A percentile compares a stretch with the other conserved stretches of the same genome.
Evolutionary conservation across 208 protist species (phyloP).

Genomic region (Trypanosomatidae sp.): DNA sequence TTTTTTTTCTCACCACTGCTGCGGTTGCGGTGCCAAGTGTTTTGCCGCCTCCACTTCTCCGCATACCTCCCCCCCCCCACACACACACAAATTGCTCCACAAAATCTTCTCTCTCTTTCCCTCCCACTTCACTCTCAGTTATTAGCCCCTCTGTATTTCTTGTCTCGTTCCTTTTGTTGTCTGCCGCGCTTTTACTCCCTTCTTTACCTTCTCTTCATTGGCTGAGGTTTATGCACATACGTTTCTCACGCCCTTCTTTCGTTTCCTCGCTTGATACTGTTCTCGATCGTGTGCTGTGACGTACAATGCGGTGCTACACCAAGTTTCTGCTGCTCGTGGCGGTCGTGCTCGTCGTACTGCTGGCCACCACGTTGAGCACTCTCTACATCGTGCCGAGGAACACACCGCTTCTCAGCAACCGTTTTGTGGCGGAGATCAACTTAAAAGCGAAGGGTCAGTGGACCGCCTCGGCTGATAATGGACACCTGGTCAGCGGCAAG

Average conservation of each 20-base stretch:
- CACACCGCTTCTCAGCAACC: conserved; percentile 21
- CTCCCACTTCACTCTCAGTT: background rate
- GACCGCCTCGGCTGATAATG: conserved; percentile 50
- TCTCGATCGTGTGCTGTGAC: background rate
- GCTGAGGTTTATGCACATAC: background rate
- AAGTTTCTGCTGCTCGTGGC: conserved; percentile 22
- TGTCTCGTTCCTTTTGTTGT: background rate
- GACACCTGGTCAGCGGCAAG: conserved; percentile 31
- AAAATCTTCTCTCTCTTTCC: background rate
- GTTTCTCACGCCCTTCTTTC: background rate
- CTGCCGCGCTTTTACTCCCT: background rate
- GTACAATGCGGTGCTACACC: conserved; percentile 15
- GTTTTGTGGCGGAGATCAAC: conserved; percentile 41
- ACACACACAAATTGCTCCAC: background rate
- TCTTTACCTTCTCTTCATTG: too few species aligned
- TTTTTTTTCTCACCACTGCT: background rate
- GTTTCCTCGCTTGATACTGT: conserved; percentile 10
- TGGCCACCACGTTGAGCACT: conserved; percentile 23
- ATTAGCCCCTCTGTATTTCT: background rate
- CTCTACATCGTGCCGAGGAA: conserved; percentile 20
- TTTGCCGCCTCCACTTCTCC: background rate
- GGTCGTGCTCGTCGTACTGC: conserved; percentile 26
- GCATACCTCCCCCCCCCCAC: background rate
- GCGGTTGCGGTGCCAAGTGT: background rate
- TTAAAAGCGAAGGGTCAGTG: conserved; percentile 49